A percentile compares a stretch with the other conserved stretches of the same genome.
phyloP scores from a whole-genome alignment of 345 rosid genomes.

The Carallia pectinifolia region DNA sequence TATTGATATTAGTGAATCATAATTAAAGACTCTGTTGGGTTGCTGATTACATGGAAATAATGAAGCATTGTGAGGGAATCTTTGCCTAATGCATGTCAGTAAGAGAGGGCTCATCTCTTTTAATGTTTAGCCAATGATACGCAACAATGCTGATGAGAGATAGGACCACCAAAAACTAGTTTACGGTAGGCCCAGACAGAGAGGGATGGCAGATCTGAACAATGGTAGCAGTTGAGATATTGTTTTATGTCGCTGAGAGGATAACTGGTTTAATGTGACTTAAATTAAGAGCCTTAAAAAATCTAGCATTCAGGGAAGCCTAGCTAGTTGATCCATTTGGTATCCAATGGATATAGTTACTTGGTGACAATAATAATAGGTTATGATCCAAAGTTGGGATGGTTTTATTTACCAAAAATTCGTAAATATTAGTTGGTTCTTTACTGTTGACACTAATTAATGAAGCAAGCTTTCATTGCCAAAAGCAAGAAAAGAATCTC shows the following conservation, averaged over 20 bases:
- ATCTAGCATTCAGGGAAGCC: slow-evolving; percentile 5
- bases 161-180: slow-evolving; percentile 36
- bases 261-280: slow-evolving; percentile 17
- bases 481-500: slow-evolving; percentile 22
- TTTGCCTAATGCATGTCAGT: slow-evolving; percentile 18
- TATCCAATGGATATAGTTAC: background rate
- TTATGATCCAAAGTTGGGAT: too few relatives aligned
- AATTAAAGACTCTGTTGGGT: background rate
- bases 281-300: slow-evolving; percentile 1
- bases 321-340: slow-evolving; percentile 1
- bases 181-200: slow-evolving; percentile 34
- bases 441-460: background rate
- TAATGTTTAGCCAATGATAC: slow-evolving; percentile 23
- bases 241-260: background rate
- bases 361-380: too few relatives aligned
- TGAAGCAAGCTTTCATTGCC: slow-evolving; percentile 16
- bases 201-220: slow-evolving; percentile 30
- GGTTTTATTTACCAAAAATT: too few relatives aligned
- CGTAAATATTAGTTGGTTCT: too few relatives aligned
- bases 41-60: slow-evolving; percentile 9
- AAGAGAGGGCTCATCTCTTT: slow-evolving; percentile 8
- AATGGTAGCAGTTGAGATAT: slow-evolving; percentile 1
- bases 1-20: background rate
- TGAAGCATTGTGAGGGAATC: slow-evolving; percentile 32
- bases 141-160: slow-evolving; percentile 2